Conservation (phyloP, 2,329 filamentous ascomycete genomes). For the Penicillium sclerotiorum region DNA sequence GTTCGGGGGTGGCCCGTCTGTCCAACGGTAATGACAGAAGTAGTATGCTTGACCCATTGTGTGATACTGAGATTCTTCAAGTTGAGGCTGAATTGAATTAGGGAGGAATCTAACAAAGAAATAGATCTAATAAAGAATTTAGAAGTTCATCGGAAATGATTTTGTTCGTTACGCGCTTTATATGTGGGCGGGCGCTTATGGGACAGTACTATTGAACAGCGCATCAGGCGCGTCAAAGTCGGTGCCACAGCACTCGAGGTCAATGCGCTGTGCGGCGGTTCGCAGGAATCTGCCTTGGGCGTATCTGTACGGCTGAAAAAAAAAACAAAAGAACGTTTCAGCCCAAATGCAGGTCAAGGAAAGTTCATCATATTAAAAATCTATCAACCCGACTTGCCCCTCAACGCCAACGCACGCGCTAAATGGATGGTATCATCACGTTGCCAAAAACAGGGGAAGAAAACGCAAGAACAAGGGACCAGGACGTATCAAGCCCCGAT, state of each 20-base stretch:
- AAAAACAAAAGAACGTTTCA: not conserved
- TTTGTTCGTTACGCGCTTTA: not conserved
- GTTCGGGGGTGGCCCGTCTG: conserved; percentile 2
- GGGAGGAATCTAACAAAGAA: no score
- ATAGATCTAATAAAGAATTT: no score
- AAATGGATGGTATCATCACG: conserved; percentile 27
- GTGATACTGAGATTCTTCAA: no score
- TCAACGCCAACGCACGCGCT: conserved; percentile 21
- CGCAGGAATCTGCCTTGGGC: conserved; percentile 1
- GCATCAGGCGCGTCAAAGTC: conserved; percentile 1
- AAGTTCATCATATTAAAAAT: not conserved
- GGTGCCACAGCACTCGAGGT: not conserved
- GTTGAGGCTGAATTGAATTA: no score
- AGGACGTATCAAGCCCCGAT: no score
- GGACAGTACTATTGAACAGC: not conserved
- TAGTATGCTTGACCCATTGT: conserved; percentile 5
- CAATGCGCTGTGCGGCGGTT: not conserved
- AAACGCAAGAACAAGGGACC: not conserved
- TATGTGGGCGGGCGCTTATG: not conserved
- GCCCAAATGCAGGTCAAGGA: not conserved
- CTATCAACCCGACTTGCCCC: not conserved
- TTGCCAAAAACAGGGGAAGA: conserved; percentile 6
- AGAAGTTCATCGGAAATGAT: no score
- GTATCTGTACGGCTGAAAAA: no score
- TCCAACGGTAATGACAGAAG: conserved; percentile 5